Evolutionary conservation across 2,329 filamentous ascomycete genomes (phyloP).

Genomic region (Alternaria angustiovoidea): DNA sequence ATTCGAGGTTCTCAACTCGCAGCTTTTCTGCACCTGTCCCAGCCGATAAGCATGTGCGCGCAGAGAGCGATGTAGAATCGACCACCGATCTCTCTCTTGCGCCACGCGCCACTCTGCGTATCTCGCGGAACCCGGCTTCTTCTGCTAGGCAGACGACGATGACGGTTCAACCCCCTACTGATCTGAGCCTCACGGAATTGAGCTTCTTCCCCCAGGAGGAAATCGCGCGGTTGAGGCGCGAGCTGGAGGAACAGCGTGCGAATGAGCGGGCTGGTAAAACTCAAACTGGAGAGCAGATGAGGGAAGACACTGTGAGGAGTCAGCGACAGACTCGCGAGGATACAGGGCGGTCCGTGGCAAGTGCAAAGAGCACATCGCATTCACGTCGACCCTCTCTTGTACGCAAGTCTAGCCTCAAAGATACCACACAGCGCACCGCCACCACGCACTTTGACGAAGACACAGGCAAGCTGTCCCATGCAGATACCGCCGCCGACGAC

Average conservation of each 20-base stretch:
- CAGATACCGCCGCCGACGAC: constrained; percentile 26
- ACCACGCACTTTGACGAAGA: constrained; percentile 47
- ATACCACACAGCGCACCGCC: constrained; percentile 52
- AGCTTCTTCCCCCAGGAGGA: constrained; percentile 63
- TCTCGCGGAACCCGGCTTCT: constrained; percentile 35
- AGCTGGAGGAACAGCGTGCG: constrained; percentile 63
- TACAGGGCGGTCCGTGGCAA: constrained; percentile 50
- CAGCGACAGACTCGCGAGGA: constrained; percentile 52
- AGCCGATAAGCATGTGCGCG: constrained; percentile 29
- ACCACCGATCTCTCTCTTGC: constrained; percentile 52
- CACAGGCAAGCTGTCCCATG: constrained; percentile 44
- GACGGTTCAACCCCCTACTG: constrained; percentile 39
- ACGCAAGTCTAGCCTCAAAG: constrained; percentile 66
- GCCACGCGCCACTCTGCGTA: constrained; percentile 39
- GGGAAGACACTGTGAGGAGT: constrained; percentile 51
- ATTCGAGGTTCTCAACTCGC: constrained; percentile 32
- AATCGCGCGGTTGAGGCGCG: constrained; percentile 63
- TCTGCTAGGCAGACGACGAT: constrained; percentile 22
- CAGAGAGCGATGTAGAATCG: constrained; percentile 48
- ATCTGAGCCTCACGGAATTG: constrained; percentile 59
- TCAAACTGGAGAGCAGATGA: constrained; percentile 38
- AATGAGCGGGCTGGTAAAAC: constrained; percentile 44
- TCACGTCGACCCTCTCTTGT: constrained; percentile 50
- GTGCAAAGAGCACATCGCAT: constrained; percentile 44
- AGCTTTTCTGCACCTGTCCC: constrained; percentile 45